Percentiles rank a stretch among this genome's conserved stretches.
phyloP scores from a whole-genome alignment of 2,329 filamentous ascomycete genomes.

The Paracoccidioides lutzii region DNA sequence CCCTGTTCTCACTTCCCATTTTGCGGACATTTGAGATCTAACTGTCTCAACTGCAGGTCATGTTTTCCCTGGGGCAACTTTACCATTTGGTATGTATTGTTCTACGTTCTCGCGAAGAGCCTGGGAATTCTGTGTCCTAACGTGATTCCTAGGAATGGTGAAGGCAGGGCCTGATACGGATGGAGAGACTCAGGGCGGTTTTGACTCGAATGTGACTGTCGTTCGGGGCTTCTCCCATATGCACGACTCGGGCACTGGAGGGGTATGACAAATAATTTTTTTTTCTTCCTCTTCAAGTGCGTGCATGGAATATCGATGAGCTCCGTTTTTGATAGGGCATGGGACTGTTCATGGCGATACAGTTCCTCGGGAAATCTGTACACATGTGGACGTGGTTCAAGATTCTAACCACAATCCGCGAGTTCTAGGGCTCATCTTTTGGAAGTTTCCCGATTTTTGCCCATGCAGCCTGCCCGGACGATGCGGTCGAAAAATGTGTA shows the following conservation, averaged over 20 bases:
- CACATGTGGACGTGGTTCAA: background rate
- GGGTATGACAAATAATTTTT: conserved; percentile 17
- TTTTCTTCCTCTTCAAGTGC: background rate
- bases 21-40: background rate
- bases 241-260: conserved; percentile 42
- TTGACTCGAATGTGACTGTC: conserved; percentile 38
- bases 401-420: conserved; percentile 4
- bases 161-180: conserved; percentile 44
- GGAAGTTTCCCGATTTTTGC: conserved; percentile 64
- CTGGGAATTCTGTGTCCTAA: background rate
- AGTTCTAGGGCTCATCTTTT: conserved; percentile 42
- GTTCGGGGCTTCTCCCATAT: conserved; percentile 42
- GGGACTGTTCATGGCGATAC: too few species aligned
- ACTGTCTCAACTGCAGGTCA: conserved; percentile 30
- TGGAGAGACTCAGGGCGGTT: conserved; percentile 44
- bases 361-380: too few species aligned
- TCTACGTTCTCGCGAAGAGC: background rate
- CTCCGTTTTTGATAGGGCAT: too few species aligned
- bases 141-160: conserved; percentile 33
- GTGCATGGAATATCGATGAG: too few species aligned
- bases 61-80: conserved; percentile 44
- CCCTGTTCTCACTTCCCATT: background rate
- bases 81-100: conserved; percentile 36
- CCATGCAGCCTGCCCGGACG: conserved; percentile 47
- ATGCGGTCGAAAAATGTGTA: conserved; percentile 49